Evolutionary conservation across 306 rosid genomes (phyloP), one percentile per base, ranked within the genome.

Genomic region (Hippophae rhamnoides): DNA sequence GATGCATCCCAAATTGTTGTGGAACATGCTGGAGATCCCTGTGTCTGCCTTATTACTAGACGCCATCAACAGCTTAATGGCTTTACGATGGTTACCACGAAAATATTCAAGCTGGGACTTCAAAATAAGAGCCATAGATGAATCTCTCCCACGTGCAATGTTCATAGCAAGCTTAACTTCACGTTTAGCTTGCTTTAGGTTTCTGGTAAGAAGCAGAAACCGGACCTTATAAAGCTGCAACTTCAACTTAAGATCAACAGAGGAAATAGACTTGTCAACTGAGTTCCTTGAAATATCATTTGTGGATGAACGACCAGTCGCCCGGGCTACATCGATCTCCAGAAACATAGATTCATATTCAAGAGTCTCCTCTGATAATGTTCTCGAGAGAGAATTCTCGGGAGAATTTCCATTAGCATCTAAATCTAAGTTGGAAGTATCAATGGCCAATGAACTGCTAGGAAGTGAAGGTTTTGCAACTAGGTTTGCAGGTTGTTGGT

Each of bases 91-190:
- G 79, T 88, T 93, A 63, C 97, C 95, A 61, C 97, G 99, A 51
- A 94, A 90, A 77, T 82, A 93, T 80, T 93, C 95, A 41, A 93
- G 89, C 70, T 93, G 90, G 65, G 99, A 90, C 82, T 93, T 93
- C 83, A 93, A 71, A 60, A 93, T 82, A 69, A 93, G 94, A 65
- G 97, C 99, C 94, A 80, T 82, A 48, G 95, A 80, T 38, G 88
- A 86, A 72, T 93, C 99, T 64, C 81, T 75, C 63, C 89, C 90
- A 43, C 90, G 97, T 75, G 89, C 88, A 47, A 92, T 82, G 80
- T 93, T 93, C 94, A 93, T 84, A 58, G 93, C 95, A 61, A 84
- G 76, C 79, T 93, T 93, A 72, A 89, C 90, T 79, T 93, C 99
- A 51, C 99, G 85, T 68, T 93, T 89, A 5, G 99, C 99, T 69